Percentiles rank a stretch among this genome's conserved stretches.
Conservation (phyloP, 352 stramenopile genomes). For the Globisporangium acanthophoron region DNA sequence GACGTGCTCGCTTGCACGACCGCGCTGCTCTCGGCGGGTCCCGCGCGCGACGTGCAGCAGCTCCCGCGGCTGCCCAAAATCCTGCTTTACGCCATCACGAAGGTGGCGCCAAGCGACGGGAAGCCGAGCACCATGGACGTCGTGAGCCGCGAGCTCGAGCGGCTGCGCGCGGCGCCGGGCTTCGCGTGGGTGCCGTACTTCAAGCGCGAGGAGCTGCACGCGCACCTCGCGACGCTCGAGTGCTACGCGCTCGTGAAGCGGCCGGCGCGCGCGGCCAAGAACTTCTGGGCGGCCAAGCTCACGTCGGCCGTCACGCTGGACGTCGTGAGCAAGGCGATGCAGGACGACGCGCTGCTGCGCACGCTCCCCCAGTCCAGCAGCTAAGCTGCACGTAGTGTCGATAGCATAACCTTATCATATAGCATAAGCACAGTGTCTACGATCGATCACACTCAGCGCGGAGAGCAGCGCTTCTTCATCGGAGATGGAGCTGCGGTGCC, state of each 20-base stretch:
- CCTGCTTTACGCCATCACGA: conserved; percentile 58
- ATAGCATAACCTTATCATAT: neutral
- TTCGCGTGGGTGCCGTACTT: conserved; percentile 58
- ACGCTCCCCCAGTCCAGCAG: conserved; percentile 15
- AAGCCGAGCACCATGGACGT: conserved; percentile 33
- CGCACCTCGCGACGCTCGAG: conserved; percentile 55
- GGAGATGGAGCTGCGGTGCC: neutral
- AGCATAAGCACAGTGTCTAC: neutral
- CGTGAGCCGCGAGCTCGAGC: conserved; percentile 43
- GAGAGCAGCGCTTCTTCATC: neutral
- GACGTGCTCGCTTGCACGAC: conserved; percentile 32
- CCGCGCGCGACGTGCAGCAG: conserved; percentile 51
- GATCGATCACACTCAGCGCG: no score
- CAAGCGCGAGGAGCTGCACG: conserved; percentile 51
- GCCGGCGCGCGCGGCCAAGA: conserved; percentile 14
- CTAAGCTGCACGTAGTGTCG: no score
- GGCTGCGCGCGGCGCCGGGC: conserved; percentile 23
- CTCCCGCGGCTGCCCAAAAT: conserved; percentile 61
- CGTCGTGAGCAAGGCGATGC: conserved; percentile 30
- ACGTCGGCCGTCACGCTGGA: conserved; percentile 46
- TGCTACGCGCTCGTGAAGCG: conserved; percentile 66
- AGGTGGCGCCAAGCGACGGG: conserved; percentile 32
- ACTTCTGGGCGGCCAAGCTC: conserved; percentile 45
- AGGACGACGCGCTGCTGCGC: conserved; percentile 43
- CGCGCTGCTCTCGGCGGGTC: conserved; percentile 31